Evolutionary conservation across 805 yeast genomes (phyloP), one percentile per base, ranked within the genome.

Genomic region (Metschnikowia noctiluminum): DNA sequence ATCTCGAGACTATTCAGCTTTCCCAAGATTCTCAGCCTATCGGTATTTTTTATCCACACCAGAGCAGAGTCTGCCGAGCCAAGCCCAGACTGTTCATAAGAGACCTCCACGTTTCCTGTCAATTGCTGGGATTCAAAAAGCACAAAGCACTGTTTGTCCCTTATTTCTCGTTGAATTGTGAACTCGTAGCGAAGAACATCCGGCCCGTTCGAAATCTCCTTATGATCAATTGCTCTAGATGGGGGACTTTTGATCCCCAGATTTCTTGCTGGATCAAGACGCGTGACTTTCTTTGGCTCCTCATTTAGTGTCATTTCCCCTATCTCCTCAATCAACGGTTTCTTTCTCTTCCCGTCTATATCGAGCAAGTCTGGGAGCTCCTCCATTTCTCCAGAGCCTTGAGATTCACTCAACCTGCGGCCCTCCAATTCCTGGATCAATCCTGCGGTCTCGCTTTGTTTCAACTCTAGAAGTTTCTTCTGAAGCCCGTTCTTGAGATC

Each of bases 301-400:
- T 30, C 46, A 2, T 45, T 48, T 28, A 56, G 39, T 2, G 49
- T 43, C 54, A 68, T 64, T 7, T 62, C 72, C 16, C 65, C 69
- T 12, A 84, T 73, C 51, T 82, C 89, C 59, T 81, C 76, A 38
- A 84, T 83, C 48, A 83, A 57, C 7, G 81, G 81, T 45, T 65
- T 74, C 7, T 56, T 50, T 11, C 45, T 51, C 28, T 46, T 46
- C 28, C 64, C 57, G 12, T 40, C 53, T 12, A 67, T 65, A 53
- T 62, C 58, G 65, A 61, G 62, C 37, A 69, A 50, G 36, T 60
- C 62, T 3, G 74, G 74, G 21, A 69, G 54, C 13, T 54, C 55
- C 4, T 45, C 35, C 9, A 52, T 62, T 6, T 56, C 62, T 9
- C 30, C 36, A 14, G 46, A 53, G 8, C 15, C 39, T 4, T 31